A percentile compares a stretch with the other conserved stretches of the same genome.
Conservation (phyloP, 176 grass and related monocot genomes). For the Alloteropsis semialata region DNA sequence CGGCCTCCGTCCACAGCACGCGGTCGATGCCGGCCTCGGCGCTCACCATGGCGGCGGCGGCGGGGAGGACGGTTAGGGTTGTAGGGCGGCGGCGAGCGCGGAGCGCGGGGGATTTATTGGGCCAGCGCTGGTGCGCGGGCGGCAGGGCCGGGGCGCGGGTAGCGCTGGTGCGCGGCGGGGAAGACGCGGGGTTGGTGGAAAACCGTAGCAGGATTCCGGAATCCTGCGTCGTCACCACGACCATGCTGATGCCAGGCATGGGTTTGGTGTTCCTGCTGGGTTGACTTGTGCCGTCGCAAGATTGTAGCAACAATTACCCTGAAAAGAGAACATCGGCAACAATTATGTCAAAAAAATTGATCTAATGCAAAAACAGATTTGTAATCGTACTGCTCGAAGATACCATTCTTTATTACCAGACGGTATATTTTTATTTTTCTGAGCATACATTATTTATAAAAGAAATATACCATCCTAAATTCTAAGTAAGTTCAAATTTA, state of each 20-base stretch:
- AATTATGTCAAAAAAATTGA: too few relatives aligned
- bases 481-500: too few relatives aligned
- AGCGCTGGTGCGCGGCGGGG: background rate
- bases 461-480: too few relatives aligned
- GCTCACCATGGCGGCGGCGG: constrained; percentile 33
- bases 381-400: too few relatives aligned
- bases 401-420: too few relatives aligned
- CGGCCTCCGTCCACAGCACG: constrained; percentile 70
- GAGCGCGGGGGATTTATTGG: constrained; percentile 2
- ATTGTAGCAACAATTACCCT: too few relatives aligned
- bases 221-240: background rate
- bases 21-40: constrained; percentile 55
- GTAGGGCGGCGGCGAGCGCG: background rate
- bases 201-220: constrained; percentile 13
- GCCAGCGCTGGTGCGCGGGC: background rate
- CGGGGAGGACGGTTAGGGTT: constrained; percentile 26
- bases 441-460: too few relatives aligned
- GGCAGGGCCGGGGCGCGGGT: background rate
- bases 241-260: background rate
- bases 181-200: background rate
- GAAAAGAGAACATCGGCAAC: too few relatives aligned
- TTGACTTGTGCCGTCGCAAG: background rate
- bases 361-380: too few relatives aligned
- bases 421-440: too few relatives aligned
- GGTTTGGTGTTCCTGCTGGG: too few relatives aligned